Evolutionary conservation across 164 flowering plant genomes (phyloP).

Genomic region (Kingdonia uniflora): DNA sequence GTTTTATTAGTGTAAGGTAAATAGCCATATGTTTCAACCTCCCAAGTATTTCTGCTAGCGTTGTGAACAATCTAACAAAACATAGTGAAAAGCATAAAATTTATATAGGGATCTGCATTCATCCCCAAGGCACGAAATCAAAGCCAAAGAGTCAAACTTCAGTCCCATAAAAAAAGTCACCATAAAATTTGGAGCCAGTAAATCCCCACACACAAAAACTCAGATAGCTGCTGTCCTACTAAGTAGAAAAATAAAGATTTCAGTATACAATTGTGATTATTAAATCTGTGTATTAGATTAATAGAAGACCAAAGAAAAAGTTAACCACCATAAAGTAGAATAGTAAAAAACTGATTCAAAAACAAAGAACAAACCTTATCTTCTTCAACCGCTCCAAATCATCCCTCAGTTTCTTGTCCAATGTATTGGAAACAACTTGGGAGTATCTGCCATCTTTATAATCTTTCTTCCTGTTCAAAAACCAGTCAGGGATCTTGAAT

Average conservation of each 20-base stretch:
- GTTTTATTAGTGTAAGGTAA: too few relatives aligned
- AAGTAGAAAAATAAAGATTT: too few relatives aligned
- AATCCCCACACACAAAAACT: too few relatives aligned
- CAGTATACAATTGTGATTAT: not conserved
- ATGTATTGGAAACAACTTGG: slow-evolving; percentile 14
- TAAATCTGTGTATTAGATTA: not conserved
- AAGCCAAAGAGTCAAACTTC: slow-evolving; percentile 13
- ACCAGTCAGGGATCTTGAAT: slow-evolving; percentile 18
- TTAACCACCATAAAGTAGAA: too few relatives aligned
- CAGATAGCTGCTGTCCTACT: too few relatives aligned
- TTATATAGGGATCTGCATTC: slow-evolving; percentile 7
- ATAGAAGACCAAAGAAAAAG: not conserved
- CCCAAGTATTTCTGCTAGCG: not conserved
- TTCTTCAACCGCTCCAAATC: slow-evolving; percentile 14
- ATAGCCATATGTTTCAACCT: not conserved
- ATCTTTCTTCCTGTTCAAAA: slow-evolving; percentile 17
- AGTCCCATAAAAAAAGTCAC: not conserved
- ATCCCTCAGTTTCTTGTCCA: slow-evolving; percentile 17
- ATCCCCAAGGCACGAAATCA: slow-evolving; percentile 5
- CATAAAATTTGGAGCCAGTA: not conserved
- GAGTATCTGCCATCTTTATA: slow-evolving; percentile 18
- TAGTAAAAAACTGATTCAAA: too few relatives aligned
- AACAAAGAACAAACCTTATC: slow-evolving; percentile 10
- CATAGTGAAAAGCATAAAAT: slow-evolving; percentile 1
- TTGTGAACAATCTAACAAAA: not conserved